Conservation (phyloP, 148 eudicot species). For the Rhododendron ferrugineum region DNA sequence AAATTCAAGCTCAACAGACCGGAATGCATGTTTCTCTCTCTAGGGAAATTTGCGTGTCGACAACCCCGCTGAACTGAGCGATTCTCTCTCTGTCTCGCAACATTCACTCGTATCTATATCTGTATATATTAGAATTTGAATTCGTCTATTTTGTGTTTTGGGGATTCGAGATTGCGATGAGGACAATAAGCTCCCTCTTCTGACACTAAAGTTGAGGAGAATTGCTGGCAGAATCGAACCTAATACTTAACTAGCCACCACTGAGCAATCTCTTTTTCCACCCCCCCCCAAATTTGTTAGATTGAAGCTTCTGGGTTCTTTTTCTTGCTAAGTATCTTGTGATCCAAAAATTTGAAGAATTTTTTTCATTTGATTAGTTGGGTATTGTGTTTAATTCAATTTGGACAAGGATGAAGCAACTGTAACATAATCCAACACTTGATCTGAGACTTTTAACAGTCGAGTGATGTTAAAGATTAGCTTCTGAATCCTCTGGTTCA, state of each 20-base stretch:
- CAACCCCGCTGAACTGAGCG: constrained; percentile 22
- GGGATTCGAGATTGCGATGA: constrained; percentile 23
- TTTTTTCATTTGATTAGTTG: background rate
- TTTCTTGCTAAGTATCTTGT: background rate
- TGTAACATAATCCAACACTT: constrained; percentile 4
- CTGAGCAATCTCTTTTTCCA: constrained; percentile 7
- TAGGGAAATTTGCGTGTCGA: constrained; percentile 21
- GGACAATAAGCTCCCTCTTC: constrained; percentile 34
- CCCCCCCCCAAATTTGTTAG: background rate
- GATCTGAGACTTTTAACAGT: constrained; percentile 5
- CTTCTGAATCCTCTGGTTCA: constrained; percentile 1
- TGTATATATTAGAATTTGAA: background rate
- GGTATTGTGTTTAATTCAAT: background rate
- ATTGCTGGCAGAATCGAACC: constrained; percentile 22
- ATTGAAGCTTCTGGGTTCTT: background rate
- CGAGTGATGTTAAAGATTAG: background rate
- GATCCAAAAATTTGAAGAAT: background rate
- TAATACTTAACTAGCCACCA: background rate
- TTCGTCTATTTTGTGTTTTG: background rate
- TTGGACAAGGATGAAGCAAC: constrained; percentile 8
- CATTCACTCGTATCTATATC: background rate
- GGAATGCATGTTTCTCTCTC: constrained; percentile 37
- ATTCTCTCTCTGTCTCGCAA: background rate
- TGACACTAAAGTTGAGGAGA: constrained; percentile 12
- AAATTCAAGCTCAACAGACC: constrained; percentile 91